A percentile compares a stretch with the other conserved stretches of the same genome.
Conservation (phyloP, 139 green algal species). For the Micractinium conductrix region DNA sequence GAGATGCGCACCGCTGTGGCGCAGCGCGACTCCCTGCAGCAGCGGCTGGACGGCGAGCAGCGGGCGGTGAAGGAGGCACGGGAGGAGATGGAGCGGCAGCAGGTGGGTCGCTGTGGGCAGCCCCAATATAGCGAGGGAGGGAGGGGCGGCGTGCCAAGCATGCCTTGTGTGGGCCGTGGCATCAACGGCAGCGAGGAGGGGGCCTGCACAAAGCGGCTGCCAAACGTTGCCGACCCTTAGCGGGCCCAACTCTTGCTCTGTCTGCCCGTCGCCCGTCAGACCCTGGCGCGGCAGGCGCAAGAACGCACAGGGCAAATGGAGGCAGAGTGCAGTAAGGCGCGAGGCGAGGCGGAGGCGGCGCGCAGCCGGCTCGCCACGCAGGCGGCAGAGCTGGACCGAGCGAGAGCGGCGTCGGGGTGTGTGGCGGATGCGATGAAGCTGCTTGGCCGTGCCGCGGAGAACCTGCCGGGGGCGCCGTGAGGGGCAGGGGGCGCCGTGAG, state of each 20-base stretch:
- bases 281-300: not conserved
- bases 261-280: too few species aligned
- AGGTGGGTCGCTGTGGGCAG: not conserved
- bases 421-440: not conserved
- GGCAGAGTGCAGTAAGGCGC: not conserved
- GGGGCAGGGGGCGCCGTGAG: too few species aligned
- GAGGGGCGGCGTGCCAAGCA: too few species aligned
- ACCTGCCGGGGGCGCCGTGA: not conserved
- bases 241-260: not conserved
- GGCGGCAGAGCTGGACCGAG: not conserved
- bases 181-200: not conserved
- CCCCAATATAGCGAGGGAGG: not conserved
- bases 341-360: not conserved
- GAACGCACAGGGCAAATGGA: not conserved
- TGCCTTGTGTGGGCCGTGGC: not conserved
- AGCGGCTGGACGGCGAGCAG: constrained; percentile 5
- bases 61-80: not conserved
- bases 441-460: not conserved
- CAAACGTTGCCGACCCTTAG: not conserved
- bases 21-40: not conserved
- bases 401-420: not conserved
- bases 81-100: constrained; percentile 10
- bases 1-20: not conserved
- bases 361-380: not conserved
- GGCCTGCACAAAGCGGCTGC: not conserved